These are phyloP conservation scores for Serendipita sp. DNA, from an alignment of 768 basidiomycete genomes.

Conservation along the genomic window DNA sequence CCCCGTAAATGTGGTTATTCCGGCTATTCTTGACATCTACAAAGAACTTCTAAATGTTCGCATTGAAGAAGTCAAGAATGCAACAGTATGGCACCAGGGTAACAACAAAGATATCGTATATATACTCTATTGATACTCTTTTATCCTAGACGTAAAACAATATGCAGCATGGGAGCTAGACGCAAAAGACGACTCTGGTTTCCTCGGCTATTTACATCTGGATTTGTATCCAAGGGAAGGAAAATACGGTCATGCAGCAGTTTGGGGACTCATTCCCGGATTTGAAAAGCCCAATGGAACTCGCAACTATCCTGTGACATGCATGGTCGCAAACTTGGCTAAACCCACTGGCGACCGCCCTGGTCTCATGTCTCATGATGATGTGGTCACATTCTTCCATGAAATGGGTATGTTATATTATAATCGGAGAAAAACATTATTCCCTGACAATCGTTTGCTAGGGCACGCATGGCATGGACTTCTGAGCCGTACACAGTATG, in stretches of 20 bases:
- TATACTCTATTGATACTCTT: neutral
- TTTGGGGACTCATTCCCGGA: slow-evolving; percentile 61
- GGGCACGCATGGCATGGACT: slow-evolving; percentile 41
- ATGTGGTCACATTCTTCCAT: slow-evolving; percentile 84
- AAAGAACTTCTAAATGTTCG: slow-evolving; percentile 64
- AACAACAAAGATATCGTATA: neutral
- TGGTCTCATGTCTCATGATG: slow-evolving; percentile 73
- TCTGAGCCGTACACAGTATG: slow-evolving; percentile 50
- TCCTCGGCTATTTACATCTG: slow-evolving; percentile 75
- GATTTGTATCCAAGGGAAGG: slow-evolving; percentile 71
- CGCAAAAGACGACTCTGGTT: slow-evolving; percentile 51
- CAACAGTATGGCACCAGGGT: slow-evolving; percentile 73
- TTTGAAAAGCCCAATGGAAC: slow-evolving; percentile 37
- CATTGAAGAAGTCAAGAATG: slow-evolving; percentile 27
- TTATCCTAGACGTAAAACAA: slow-evolving; percentile 51
- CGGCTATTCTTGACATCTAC: slow-evolving; percentile 68
- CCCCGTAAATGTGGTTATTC: slow-evolving; percentile 70
- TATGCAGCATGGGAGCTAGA: slow-evolving; percentile 75
- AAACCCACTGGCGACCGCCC: slow-evolving; percentile 69
- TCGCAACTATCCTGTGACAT: slow-evolving; percentile 55
- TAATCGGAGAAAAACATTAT: too few relatives aligned
- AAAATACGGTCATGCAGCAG: slow-evolving; percentile 79
- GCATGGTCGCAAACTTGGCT: slow-evolving; percentile 85
- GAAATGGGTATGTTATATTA: slow-evolving; percentile 23
- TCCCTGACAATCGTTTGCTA: slow-evolving; percentile 25